A percentile compares a stretch with the other conserved stretches of the same genome.
These are phyloP conservation scores for Amylocystis lapponica DNA, from an alignment of 768 basidiomycete species.

Conservation along the genomic window DNA sequence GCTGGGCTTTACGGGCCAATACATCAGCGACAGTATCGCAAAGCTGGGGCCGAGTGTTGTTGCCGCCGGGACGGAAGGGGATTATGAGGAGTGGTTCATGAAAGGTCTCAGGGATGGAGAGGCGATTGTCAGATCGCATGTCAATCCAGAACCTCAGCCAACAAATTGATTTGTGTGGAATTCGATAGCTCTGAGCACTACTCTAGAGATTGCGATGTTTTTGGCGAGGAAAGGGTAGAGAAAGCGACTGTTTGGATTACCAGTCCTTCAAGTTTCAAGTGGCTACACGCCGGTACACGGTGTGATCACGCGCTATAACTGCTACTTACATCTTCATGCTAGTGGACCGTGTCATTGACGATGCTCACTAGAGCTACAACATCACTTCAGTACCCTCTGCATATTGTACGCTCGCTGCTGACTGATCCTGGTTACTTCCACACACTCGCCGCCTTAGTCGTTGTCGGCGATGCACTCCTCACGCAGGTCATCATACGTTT, in stretches of 20 bases:
- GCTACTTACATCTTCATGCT: no score
- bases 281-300: no score
- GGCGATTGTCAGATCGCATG: slow-evolving; percentile 8
- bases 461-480: slow-evolving; percentile 71
- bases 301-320: no score
- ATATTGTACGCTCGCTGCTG: slow-evolving; percentile 31
- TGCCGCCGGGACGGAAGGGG: slow-evolving; percentile 32
- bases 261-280: no score
- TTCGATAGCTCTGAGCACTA: neutral
- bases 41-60: slow-evolving; percentile 32
- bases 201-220: neutral
- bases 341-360: no score
- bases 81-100: slow-evolving; percentile 42
- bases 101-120: slow-evolving; percentile 45
- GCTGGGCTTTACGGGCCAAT: slow-evolving; percentile 59
- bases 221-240: no score
- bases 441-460: slow-evolving; percentile 53
- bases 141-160: neutral
- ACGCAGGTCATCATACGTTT: slow-evolving; percentile 76
- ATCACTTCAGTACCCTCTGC: neutral
- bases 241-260: no score
- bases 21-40: slow-evolving; percentile 41
- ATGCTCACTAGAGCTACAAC: no score
- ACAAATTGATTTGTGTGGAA: no score
- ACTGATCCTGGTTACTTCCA: slow-evolving; percentile 60